Evolutionary conservation across 495 filamentous ascomycete species (phyloP), one percentile per base, ranked within the genome.

Genomic region (Apiosordaria backusii): DNA sequence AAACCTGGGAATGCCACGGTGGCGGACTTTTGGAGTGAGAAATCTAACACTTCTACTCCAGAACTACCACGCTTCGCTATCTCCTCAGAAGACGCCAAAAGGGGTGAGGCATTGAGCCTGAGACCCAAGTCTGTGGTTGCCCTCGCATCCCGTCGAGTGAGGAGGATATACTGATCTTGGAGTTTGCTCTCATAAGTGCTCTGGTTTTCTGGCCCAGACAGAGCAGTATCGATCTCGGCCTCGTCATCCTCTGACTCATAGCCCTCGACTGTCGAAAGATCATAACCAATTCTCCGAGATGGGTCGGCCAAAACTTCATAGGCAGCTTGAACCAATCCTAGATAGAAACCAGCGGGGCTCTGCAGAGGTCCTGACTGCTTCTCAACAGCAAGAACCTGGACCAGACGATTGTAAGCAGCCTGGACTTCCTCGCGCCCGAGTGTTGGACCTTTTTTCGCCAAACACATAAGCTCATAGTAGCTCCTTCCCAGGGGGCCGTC

Each of bases 351-450:
- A 7, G 86, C 85, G 4, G 79, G 72, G 15, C 81, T 75, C 26
- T 75, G 81, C 35, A 81, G 72, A 35, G 82, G 74, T 19, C 78
- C 62, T 1, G 86, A 83, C 63, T 87, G 85, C 63, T 83, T 85
- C 67, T 88, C 86, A 13, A 85, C 83, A 63, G 87, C 83, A 60
- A 88, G 85, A 54, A 80, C 80, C n/a, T 84, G 80, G 23, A 81
- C 81, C 26, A 87, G 76, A 15, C 77, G 79, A 40, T 78, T 79
- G 66, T 85, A 86, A 13, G 84, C 82, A 21, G 76, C 79, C 29
- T 81, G 81, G 64, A 88, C 83, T 25, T 85, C 78, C 23, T 79
- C 68, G 4, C 81, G 75, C 27, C 82, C 80, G 3, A 85, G 78
- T 0, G 79, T 71, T 9, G 82, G 79, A 0, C 78, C 69, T 54